A percentile compares a stretch with the other conserved stretches of the same genome.
Conservation (phyloP, 192 early-diverging fungal genomes). For the Dissophora globulifera region DNA sequence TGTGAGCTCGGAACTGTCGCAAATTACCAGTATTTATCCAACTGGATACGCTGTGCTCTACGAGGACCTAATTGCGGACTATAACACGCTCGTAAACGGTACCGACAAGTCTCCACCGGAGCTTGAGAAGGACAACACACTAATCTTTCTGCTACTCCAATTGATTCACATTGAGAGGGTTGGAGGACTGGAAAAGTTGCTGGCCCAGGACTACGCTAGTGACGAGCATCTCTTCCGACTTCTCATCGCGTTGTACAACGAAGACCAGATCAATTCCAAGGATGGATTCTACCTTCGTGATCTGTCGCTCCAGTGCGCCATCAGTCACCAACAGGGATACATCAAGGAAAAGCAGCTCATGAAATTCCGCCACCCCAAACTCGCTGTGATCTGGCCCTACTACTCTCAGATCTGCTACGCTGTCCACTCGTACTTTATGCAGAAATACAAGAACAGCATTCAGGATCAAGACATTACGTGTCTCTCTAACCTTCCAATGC, state of each 20-base stretch:
- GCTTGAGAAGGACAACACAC: constrained; percentile 74
- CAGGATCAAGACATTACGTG: constrained; percentile 33
- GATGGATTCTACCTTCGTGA: constrained; percentile 82
- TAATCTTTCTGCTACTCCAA: constrained; percentile 79
- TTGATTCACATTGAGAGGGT: constrained; percentile 76
- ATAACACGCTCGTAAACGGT: constrained; percentile 14
- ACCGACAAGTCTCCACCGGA: constrained; percentile 33
- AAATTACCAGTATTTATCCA: constrained; percentile 45
- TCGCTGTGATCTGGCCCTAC: constrained; percentile 71
- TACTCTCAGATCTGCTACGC: constrained; percentile 63
- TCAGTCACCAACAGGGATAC: constrained; percentile 70
- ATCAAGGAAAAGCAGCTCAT: constrained; percentile 74
- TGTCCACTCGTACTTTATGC: constrained; percentile 59
- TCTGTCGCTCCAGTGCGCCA: constrained; percentile 77
- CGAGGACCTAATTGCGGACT: constrained; percentile 42
- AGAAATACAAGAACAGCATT: constrained; percentile 62
- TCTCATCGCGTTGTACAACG: constrained; percentile 77
- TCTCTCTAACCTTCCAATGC: constrained; percentile 54
- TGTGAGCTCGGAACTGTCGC: constrained; percentile 62
- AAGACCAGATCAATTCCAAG: constrained; percentile 74
- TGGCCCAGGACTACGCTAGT: constrained; percentile 71
- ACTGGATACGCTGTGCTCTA: constrained; percentile 41
- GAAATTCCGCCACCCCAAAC: constrained; percentile 76
- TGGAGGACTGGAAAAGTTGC: constrained; percentile 56
- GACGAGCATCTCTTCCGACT: constrained; percentile 80